Percentiles rank a stretch among this genome's conserved stretches.
Conservation (phyloP, 208 protist species). For the Crithidia bombi region DNA sequence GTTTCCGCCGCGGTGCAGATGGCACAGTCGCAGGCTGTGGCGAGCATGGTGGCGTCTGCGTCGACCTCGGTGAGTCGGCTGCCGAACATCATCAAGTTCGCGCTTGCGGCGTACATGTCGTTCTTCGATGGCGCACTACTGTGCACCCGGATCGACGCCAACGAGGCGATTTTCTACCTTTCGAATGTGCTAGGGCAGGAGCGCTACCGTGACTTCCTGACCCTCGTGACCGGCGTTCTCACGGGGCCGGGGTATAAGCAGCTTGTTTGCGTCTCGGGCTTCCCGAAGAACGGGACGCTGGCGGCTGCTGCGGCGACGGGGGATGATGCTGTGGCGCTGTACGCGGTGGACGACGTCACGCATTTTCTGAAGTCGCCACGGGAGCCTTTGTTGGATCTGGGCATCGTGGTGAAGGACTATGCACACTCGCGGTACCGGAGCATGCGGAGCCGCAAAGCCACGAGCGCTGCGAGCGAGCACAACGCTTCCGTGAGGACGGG, state of each 20-base stretch:
- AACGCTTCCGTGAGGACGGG: background rate
- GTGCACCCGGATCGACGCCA: background rate
- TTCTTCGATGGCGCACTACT: background rate
- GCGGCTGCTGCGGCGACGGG: background rate
- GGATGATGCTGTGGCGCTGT: background rate
- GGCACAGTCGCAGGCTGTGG: constrained; percentile 32
- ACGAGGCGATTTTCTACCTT: constrained; percentile 27
- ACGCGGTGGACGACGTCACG: constrained; percentile 9
- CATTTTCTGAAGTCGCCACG: background rate
- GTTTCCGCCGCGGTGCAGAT: constrained; percentile 32
- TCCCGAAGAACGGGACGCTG: constrained; percentile 3
- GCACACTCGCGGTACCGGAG: background rate
- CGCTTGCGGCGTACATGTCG: constrained; percentile 4
- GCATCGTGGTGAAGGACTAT: background rate
- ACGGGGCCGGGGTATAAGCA: background rate
- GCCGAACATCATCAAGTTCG: constrained; percentile 19
- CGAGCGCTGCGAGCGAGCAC: background rate
- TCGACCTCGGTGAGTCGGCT: constrained; percentile 14
- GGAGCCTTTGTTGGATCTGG: background rate
- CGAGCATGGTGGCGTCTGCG: constrained; percentile 16
- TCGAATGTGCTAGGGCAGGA: constrained; percentile 32
- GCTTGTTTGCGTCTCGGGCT: background rate
- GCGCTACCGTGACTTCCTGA: constrained; percentile 28
- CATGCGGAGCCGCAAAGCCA: background rate
- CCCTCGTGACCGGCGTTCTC: constrained; percentile 19